A percentile compares a stretch with the other conserved stretches of the same genome.
Evolutionary conservation across 148 eudicot species (phyloP).

Genomic region (Rhododendron kiyosumense): DNA sequence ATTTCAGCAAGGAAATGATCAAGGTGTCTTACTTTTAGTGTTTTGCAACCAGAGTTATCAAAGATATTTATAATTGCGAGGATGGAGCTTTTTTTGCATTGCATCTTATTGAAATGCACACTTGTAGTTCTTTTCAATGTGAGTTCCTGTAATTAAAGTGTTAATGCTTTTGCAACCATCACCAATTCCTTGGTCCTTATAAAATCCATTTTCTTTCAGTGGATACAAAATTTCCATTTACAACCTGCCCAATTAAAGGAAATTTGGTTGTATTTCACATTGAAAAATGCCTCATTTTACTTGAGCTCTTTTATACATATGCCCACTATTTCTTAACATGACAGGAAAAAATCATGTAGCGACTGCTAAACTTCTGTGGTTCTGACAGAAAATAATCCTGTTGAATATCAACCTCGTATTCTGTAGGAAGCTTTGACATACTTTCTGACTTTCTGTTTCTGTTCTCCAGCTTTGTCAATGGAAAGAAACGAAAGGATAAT

Average conservation of each 20-base stretch:
- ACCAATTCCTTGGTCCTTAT: slow-evolving; percentile 85
- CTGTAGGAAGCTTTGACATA: neutral
- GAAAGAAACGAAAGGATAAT: neutral
- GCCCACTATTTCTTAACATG: neutral
- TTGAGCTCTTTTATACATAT: neutral
- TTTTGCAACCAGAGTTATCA: neutral
- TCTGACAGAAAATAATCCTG: neutral
- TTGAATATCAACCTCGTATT: neutral
- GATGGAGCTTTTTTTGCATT: neutral
- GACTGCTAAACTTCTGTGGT: neutral
- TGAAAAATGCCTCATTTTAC: neutral
- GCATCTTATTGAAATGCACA: neutral
- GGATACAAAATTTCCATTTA: slow-evolving; percentile 10
- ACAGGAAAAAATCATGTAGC: neutral
- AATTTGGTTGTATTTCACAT: neutral
- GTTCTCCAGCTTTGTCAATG: neutral
- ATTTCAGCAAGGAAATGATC: slow-evolving; percentile 95
- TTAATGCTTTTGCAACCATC: slow-evolving; percentile 50
- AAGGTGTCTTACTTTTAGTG: slow-evolving; percentile 51
- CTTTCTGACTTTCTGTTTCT: neutral
- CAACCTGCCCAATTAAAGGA: slow-evolving; percentile 13
- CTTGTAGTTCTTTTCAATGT: neutral
- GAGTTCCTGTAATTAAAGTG: neutral
- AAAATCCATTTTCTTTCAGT: neutral
- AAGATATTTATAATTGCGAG: neutral